Base-by-base conservation (phyloP, 441 rosid species). In the Aquilaria agallochum region DNA sequence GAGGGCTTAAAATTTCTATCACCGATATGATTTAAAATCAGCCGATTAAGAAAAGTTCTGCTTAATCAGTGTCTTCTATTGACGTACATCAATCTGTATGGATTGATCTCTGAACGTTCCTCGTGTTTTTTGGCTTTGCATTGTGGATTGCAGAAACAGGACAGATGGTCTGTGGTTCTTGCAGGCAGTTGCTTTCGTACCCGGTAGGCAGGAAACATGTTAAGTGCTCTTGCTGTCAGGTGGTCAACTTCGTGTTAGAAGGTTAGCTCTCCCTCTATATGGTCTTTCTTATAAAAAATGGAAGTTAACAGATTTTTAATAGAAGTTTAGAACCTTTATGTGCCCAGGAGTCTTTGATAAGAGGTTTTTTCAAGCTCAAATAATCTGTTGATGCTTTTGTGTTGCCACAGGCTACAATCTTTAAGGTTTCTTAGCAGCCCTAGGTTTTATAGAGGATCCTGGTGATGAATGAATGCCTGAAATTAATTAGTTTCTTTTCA, bases 161-260 rank as follows among this genome's bases (percentile, higher is more conserved):
- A 58, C 92, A 86, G 72, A 68, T 88, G 88, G 92, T 88, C 27
- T 86, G 92, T 75, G 98, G 98, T 67, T 89, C 93, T 60, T 94
- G 98, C 68, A 89, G 86, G 55, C 79, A 72, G 36, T 74, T 94
- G 52, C 95, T 94, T 75, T 72, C 87, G 50, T 87, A 94, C 79
- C 84, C 83, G 48, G 74, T 56, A 70, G 98, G 97, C 65, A 64
- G 85, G 44, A 79, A 65, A 69, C 82, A 83, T 33, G 95, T 82
- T 12, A 74, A 78, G 56, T 94, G 97, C 68, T 81, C 87, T 0
- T 72, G 83, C 33, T 88, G 97, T 73, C 84, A 83, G 56, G 81
- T 79, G 31, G 65, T 78, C 66, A 90, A 94, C 74, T 79, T 76
- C 74, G 97, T 94, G 34, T 83, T 94, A 14, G 93, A 88, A 90